Evolutionary conservation across 2,329 filamentous ascomycete genomes (phyloP).

Genomic region (Aaosphaeria arxii): DNA sequence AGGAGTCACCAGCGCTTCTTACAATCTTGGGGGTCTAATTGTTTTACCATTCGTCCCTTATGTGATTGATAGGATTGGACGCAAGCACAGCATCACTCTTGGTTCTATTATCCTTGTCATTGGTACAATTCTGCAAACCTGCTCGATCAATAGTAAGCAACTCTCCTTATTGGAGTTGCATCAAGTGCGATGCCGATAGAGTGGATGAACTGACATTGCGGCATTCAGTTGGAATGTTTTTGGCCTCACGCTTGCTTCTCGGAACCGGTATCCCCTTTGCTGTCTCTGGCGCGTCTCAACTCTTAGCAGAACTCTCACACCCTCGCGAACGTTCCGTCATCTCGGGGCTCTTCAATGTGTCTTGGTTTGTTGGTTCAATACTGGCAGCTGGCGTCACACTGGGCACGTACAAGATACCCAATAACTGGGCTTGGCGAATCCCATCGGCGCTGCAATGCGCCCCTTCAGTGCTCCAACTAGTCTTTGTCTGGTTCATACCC

Average conservation of each 20-base stretch:
- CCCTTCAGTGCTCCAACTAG: slow-evolving; percentile 38
- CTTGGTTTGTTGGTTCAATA: slow-evolving; percentile 19
- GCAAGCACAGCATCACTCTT: background rate
- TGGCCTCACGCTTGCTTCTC: background rate
- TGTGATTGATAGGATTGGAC: background rate
- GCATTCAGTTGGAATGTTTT: no score
- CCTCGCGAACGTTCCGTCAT: slow-evolving; percentile 2
- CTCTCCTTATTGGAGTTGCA: background rate
- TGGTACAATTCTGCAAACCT: background rate
- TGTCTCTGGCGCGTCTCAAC: no score
- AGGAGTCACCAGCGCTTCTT: background rate
- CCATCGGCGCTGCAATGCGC: slow-evolving; percentile 50
- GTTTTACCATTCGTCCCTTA: background rate
- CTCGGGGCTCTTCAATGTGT: slow-evolving; percentile 12
- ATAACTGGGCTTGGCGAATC: slow-evolving; percentile 43
- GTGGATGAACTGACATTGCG: no score
- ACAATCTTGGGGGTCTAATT: background rate
- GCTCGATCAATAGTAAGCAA: background rate
- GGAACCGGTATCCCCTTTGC: slow-evolving; percentile 33
- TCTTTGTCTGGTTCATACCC: slow-evolving; percentile 37
- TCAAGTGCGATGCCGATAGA: background rate
- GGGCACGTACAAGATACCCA: slow-evolving; percentile 11
- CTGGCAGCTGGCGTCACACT: slow-evolving; percentile 17
- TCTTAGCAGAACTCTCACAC: slow-evolving; percentile 21
- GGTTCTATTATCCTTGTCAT: background rate